phyloP scores from a whole-genome alignment of 257 asterid genomes.

The Craterostigma plantagineum region DNA sequence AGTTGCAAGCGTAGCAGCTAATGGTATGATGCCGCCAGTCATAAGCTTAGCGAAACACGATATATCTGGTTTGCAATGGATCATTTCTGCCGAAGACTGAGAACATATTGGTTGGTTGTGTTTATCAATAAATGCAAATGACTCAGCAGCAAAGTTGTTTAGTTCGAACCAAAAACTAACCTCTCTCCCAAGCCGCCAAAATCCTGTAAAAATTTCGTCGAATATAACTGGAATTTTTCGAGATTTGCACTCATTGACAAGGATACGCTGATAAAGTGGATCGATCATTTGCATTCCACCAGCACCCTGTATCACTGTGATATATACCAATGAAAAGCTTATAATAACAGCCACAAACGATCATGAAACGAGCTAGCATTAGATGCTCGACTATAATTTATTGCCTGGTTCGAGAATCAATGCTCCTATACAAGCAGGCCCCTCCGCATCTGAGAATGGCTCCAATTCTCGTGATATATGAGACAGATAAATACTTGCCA shows the following conservation, averaged over 20 bases:
- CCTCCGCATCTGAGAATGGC: constrained; percentile 16
- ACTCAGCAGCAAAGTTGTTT: too few relatives aligned
- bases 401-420: constrained; percentile 89
- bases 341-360: background rate
- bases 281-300: constrained; percentile 95
- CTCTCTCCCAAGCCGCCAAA: constrained; percentile 97
- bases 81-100: constrained; percentile 88
- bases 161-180: constrained; percentile 29
- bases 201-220: constrained; percentile 96
- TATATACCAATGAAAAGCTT: constrained; percentile 6
- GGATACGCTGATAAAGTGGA: constrained; percentile 85
- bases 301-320: constrained; percentile 83
- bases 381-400: constrained; percentile 8
- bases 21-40: constrained; percentile 94
- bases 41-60: constrained; percentile 87
- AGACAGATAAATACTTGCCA: constrained; percentile 40
- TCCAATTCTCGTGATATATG: constrained; percentile 31
- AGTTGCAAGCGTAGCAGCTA: constrained; percentile 85
- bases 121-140: too few relatives aligned
- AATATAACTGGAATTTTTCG: constrained; percentile 77
- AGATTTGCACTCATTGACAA: constrained; percentile 60
- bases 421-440: constrained; percentile 45
- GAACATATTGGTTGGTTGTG: constrained; percentile 6
- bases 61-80: constrained; percentile 74
- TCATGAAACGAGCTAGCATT: background rate